Evolutionary conservation across 2,329 filamentous ascomycete species (phyloP).

Genomic region (Aureobasidium sp.): DNA sequence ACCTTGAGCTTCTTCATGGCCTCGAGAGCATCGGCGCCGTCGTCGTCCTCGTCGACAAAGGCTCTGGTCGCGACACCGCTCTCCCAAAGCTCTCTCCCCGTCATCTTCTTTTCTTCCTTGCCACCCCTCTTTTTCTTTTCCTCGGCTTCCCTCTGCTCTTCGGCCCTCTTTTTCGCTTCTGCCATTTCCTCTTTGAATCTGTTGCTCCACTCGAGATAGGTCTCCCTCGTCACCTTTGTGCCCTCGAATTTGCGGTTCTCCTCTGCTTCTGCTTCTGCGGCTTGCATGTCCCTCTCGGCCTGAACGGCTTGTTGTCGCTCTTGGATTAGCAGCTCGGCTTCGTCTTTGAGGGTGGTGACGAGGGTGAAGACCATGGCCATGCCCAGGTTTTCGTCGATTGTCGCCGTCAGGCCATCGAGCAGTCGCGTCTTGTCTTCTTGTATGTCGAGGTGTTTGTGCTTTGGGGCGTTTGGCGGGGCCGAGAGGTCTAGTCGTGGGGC

Average conservation of each 20-base stretch:
- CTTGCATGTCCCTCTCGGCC: conserved; percentile 45
- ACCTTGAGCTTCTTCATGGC: conserved; percentile 68
- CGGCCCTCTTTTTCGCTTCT: conserved; percentile 53
- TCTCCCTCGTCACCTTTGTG: conserved; percentile 77
- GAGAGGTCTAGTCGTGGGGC: conserved; percentile 76
- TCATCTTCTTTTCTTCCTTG: conserved; percentile 69
- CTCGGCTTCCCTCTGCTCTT: conserved; percentile 64
- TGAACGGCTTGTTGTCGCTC: conserved; percentile 62
- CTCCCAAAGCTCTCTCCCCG: conserved; percentile 49
- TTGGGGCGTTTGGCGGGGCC: conserved; percentile 60
- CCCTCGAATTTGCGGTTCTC: conserved; percentile 98
- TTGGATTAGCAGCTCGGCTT: conserved; percentile 75
- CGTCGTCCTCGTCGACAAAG: conserved; percentile 61
- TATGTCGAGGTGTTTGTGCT: conserved; percentile 69
- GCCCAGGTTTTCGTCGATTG: conserved; percentile 85
- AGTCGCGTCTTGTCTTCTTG: conserved; percentile 71
- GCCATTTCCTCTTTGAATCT: conserved; percentile 74
- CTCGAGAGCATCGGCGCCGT: conserved; percentile 50
- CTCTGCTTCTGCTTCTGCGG: conserved; percentile 67
- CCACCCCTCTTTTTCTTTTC: conserved; percentile 46
- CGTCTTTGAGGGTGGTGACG: conserved; percentile 79
- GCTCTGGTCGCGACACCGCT: conserved; percentile 51
- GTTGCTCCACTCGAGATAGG: conserved; percentile 75
- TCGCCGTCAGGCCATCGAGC: conserved; percentile 62
- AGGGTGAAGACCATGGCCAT: conserved; percentile 98